Conservation (phyloP, 1,139 yeast genomes). For the Scheffersomyces parashehatae region DNA sequence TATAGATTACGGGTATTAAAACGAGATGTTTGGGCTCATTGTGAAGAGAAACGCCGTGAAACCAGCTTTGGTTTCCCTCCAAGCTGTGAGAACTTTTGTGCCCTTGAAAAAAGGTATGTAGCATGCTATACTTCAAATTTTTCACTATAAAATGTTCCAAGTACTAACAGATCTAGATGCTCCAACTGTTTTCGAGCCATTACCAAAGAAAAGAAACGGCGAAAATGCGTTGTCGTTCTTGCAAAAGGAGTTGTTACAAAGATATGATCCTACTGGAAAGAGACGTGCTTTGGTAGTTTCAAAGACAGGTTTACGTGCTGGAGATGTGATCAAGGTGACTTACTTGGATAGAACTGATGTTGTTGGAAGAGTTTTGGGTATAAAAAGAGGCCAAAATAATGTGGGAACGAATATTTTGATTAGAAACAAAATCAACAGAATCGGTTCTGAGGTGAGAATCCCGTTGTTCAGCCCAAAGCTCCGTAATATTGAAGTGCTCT, state of each 20-base stretch:
- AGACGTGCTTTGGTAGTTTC: constrained; percentile 62
- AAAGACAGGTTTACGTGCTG: constrained; percentile 62
- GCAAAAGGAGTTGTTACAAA: constrained; percentile 49
- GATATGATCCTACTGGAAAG: constrained; percentile 72
- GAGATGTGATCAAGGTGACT: constrained; percentile 78
- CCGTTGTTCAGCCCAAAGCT: constrained; percentile 79
- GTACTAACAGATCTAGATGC: constrained; percentile 18
- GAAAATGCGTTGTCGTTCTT: constrained; percentile 47
- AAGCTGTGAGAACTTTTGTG: constrained; percentile 20
- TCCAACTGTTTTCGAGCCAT: constrained; percentile 52
- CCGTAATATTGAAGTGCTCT: constrained; percentile 69
- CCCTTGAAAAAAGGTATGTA: constrained; percentile 23
- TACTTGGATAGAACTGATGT: constrained; percentile 70
- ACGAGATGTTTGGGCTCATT: constrained; percentile 17
- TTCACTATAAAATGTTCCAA: neutral
- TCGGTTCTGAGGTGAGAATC: constrained; percentile 80
- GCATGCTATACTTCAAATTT: neutral
- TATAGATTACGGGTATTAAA: neutral
- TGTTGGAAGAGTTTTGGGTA: constrained; percentile 74
- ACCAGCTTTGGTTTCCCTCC: constrained; percentile 10
- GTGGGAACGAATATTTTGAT: constrained; percentile 71
- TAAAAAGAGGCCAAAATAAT: constrained; percentile 61
- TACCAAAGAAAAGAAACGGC: constrained; percentile 54
- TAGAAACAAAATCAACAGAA: constrained; percentile 74
- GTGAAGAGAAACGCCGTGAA: constrained; percentile 11